These are phyloP conservation scores for Albatrellus sp. DNA, from an alignment of 1,284 basidiomycete genomes.

Conservation along the genomic window DNA sequence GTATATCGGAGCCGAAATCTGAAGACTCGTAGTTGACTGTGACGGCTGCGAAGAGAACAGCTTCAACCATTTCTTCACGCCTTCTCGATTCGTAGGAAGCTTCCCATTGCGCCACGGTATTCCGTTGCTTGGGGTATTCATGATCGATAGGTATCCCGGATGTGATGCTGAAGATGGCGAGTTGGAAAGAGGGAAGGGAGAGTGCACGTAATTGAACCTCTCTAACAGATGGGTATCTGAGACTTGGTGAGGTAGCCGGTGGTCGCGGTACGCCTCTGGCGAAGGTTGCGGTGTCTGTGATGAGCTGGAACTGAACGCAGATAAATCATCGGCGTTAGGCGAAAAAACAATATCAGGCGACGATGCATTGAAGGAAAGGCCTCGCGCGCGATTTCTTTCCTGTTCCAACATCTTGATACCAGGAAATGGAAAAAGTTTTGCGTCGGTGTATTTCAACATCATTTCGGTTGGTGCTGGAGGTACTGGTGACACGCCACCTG, in stretches of 20 bases:
- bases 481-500: constrained; percentile 51
- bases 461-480: constrained; percentile 54
- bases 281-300: constrained; percentile 40
- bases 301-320: constrained; percentile 32
- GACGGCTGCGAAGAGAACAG: constrained; percentile 31
- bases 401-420: constrained; percentile 70
- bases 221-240: constrained; percentile 52
- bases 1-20: constrained; percentile 19
- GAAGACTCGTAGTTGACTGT: constrained; percentile 23
- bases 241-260: constrained; percentile 52
- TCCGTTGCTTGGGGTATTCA: constrained; percentile 13
- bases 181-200: constrained; percentile 28
- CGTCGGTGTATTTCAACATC: constrained; percentile 51
- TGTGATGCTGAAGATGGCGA: constrained; percentile 34
- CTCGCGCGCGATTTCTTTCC: constrained; percentile 43
- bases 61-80: constrained; percentile 66
- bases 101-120: constrained; percentile 24
- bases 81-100: constrained; percentile 60
- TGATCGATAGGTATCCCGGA: constrained; percentile 32
- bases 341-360: constrained; percentile 47
- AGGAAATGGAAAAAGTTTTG: constrained; percentile 84
- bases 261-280: constrained; percentile 39
- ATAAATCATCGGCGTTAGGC: constrained; percentile 30
- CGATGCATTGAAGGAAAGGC: constrained; percentile 40
- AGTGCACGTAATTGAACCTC: constrained; percentile 29